Base-by-base conservation (phyloP, 2,329 filamentous ascomycete species). In the Zymoseptoria tritici region DNA sequence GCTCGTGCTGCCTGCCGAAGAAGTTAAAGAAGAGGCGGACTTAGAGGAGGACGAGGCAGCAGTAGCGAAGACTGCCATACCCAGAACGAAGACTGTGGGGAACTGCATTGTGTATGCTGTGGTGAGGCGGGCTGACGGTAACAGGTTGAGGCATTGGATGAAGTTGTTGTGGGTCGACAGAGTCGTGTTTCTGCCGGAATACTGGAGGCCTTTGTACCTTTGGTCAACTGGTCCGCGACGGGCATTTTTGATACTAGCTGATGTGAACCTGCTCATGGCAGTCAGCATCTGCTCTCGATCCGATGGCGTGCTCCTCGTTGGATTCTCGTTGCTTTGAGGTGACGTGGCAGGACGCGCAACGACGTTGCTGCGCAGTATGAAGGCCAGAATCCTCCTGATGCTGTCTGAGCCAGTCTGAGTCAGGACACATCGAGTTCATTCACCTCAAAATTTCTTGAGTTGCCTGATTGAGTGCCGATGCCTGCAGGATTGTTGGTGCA, bases 11-110 rank as follows among this genome's bases (percentile, higher is more conserved):
- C 26, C 50, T 36, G 55, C 42, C 46, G 9, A 22, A 6, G 55
- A 29, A 26, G 49, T 57, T 6, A 24, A 26, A 5, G 49, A 24
- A 52, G 22, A 50, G 24, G 3, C 19, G 19, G n/a, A 20, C 50
- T 50, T 57, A 5, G 22, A 24, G 55, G 49, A 26, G 26, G 55
- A 51, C 11, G 49, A 51, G 9, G 55, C 50, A 20, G 55, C 55
- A 42, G 55, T 5, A 49, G 55, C 55, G 9, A 57, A 21, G 20
- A n/a, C 55, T 36, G 49, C 55, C 49, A 57, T 52, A 49, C 46
- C 20, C n/a, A 52, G 46, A 1, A 21, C 24, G 55, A 57, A 19
- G 49, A 57, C 21, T 16, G 24, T 13, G 7, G 36, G 52, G 24
- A 57, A 52, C 22, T 57, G 49, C 55, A 57, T 57, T 20, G 13